phyloP scores from a whole-genome alignment of 306 rosid genomes.

The apple (Malus domestica) region ASM211411v1 NC_041797.1:2284501-2285000 shows the following conservation, averaged over 20 bases:
- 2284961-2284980: background rate
- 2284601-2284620: constrained; percentile 39
- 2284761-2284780: background rate
- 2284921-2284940: background rate
- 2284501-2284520: constrained; percentile 58
- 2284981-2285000: background rate
- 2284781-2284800: background rate
- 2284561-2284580: constrained; percentile 36
- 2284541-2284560: constrained; percentile 39
- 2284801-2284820: constrained; percentile 4
- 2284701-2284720: constrained; percentile 32
- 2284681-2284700: constrained; percentile 42
- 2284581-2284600: constrained; percentile 45
- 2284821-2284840: background rate
- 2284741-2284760: constrained; percentile 30
- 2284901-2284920: background rate
- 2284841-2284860: constrained; percentile 2
- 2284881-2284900: background rate
- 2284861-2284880: constrained; percentile 16
- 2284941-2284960: background rate
- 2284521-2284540: constrained; percentile 61
- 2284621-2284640: constrained; percentile 46
- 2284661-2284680: constrained; percentile 92
- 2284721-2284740: constrained; percentile 30
- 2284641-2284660: constrained; percentile 51